Evolutionary conservation across 2,329 filamentous ascomycete genomes (phyloP).

Genomic region (Phialocephala sp.): DNA sequence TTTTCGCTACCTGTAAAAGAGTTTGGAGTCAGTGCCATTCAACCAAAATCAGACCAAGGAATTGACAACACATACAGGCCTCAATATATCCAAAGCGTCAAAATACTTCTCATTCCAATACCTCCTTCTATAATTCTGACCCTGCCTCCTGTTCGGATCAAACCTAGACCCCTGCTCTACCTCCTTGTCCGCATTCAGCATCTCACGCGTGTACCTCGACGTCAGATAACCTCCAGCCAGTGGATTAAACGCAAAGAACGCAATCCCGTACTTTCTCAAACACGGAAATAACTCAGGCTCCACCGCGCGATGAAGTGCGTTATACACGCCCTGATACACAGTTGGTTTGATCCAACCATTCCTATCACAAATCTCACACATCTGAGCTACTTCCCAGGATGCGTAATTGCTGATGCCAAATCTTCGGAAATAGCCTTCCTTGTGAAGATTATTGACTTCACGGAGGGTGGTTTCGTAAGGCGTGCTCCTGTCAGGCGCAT

Average conservation of each 20-base stretch:
- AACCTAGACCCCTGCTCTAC: slow-evolving; percentile 32
- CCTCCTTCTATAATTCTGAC: slow-evolving; percentile 56
- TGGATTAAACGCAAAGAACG: slow-evolving; percentile 67
- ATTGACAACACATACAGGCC: slow-evolving; percentile 54
- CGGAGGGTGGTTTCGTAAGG: slow-evolving; percentile 40
- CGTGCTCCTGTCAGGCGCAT: slow-evolving; percentile 39
- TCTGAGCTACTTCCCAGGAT: slow-evolving; percentile 39
- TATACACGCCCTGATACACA: slow-evolving; percentile 46
- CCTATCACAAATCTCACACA: slow-evolving; percentile 42
- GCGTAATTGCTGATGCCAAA: slow-evolving; percentile 70
- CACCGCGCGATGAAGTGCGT: slow-evolving; percentile 51
- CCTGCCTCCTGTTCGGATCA: slow-evolving; percentile 53
- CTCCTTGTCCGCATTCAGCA: slow-evolving; percentile 45
- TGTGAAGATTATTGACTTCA: slow-evolving; percentile 42
- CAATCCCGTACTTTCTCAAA: slow-evolving; percentile 63
- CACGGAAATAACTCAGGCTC: slow-evolving; percentile 66
- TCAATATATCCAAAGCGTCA: slow-evolving; percentile 70
- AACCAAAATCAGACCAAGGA: not conserved
- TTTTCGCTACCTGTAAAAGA: slow-evolving; percentile 56
- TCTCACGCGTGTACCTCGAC: slow-evolving; percentile 54
- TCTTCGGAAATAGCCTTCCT: slow-evolving; percentile 45
- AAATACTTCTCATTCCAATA: slow-evolving; percentile 69
- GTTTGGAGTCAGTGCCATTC: not conserved
- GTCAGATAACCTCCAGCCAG: slow-evolving; percentile 56
- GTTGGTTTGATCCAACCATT: slow-evolving; percentile 44